These are phyloP conservation scores for Umbelopsis isabellina DNA, from an alignment of 192 early-diverging fungal genomes.

Conservation along the genomic window DNA sequence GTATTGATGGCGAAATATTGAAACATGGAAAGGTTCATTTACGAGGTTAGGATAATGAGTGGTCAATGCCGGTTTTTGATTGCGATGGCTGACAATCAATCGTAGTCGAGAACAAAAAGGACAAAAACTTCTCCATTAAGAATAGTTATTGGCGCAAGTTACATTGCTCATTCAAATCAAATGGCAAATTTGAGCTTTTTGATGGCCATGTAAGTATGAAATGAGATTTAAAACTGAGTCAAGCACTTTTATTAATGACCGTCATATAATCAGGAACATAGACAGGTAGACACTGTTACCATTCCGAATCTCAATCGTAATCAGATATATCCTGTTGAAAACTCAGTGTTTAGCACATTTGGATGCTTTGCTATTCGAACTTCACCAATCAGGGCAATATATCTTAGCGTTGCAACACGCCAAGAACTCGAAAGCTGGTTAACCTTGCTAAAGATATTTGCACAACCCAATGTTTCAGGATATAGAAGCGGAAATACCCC, in stretches of 20 bases:
- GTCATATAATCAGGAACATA: not conserved
- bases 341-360: slow-evolving; percentile 19
- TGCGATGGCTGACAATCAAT: not conserved
- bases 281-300: not conserved
- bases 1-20: not conserved
- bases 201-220: not conserved
- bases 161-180: slow-evolving; percentile 2
- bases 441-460: slow-evolving; percentile 23
- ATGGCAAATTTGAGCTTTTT: not conserved
- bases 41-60: not conserved
- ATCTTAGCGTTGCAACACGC: not conserved
- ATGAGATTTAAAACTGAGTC: too few relatives aligned
- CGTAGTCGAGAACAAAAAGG: not conserved
- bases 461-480: slow-evolving; percentile 12
- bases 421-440: slow-evolving; percentile 23
- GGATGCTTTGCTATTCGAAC: slow-evolving; percentile 25
- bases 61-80: not conserved
- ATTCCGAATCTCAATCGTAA: slow-evolving; percentile 12
- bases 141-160: slow-evolving; percentile 16
- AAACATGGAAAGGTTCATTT: slow-evolving; percentile 2
- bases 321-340: slow-evolving; percentile 13
- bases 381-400: slow-evolving; percentile 13
- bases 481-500: not conserved
- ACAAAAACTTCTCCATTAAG: slow-evolving; percentile 8
- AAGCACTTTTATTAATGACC: not conserved